phyloP scores from a whole-genome alignment of 805 yeast species.

The Candida incommunis region DNA sequence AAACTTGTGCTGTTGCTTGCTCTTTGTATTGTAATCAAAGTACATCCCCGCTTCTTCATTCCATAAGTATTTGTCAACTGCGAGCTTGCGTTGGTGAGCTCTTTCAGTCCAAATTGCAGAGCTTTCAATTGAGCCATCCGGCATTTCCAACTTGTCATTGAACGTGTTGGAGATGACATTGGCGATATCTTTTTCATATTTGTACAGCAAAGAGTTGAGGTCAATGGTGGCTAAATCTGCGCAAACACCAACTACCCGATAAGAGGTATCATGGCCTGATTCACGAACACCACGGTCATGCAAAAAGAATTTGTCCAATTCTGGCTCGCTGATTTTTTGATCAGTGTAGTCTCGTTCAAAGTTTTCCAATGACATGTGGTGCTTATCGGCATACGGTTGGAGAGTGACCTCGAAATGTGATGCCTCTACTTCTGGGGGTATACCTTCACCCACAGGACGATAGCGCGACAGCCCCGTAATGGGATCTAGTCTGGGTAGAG shows the following conservation, averaged over 20 bases:
- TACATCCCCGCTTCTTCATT: conserved; percentile 62
- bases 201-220: conserved; percentile 70
- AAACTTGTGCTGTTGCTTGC: conserved; percentile 41
- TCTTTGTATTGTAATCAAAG: conserved; percentile 67
- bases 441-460: conserved; percentile 82
- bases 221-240: conserved; percentile 87
- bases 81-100: conserved; percentile 39
- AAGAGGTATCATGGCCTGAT: conserved; percentile 90
- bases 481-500: conserved; percentile 57
- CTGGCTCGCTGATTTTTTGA: conserved; percentile 55
- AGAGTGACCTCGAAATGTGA: conserved; percentile 70
- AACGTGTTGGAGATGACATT: conserved; percentile 41
- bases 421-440: conserved; percentile 93
- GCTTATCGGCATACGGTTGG: conserved; percentile 51
- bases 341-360: conserved; percentile 59
- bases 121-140: conserved; percentile 28
- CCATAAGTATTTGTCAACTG: conserved; percentile 67
- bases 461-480: conserved; percentile 74
- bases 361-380: conserved; percentile 41
- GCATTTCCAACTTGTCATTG: conserved; percentile 30
- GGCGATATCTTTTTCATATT: conserved; percentile 81
- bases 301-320: conserved; percentile 72
- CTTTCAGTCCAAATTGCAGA: conserved; percentile 47
- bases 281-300: conserved; percentile 95
- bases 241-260: conserved; percentile 79